Conservation (phyloP, 2,329 filamentous ascomycete species). For the Fusarium sp. region DNA sequence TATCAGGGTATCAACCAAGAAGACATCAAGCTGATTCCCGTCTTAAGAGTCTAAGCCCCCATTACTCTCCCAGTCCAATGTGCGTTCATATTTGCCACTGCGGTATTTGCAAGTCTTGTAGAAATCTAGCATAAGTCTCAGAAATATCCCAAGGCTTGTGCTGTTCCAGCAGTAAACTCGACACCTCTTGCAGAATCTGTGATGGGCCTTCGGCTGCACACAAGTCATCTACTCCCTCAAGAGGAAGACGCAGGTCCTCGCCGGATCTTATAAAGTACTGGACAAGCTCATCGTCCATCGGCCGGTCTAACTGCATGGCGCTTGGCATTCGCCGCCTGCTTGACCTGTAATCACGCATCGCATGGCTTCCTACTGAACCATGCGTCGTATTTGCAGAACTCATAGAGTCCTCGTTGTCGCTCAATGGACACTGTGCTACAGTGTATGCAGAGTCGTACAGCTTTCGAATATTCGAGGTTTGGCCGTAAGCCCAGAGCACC, state of each 20-base stretch:
- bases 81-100: not conserved
- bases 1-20: not conserved
- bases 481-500: not conserved
- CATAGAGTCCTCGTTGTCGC: not conserved
- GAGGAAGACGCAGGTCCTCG: not conserved
- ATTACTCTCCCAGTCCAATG: rapidly evolving
- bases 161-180: not conserved
- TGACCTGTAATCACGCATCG: rapidly evolving
- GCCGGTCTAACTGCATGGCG: not conserved
- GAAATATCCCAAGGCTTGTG: not conserved
- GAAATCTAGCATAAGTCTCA: not conserved
- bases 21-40: not conserved
- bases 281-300: not conserved
- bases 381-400: rapidly evolving
- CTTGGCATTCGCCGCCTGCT: not conserved
- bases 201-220: not conserved
- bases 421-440: not conserved
- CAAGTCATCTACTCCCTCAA: not conserved
- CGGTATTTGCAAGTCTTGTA: not conserved
- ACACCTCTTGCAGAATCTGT: not conserved
- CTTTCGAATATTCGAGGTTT: not conserved
- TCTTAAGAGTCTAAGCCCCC: rapidly evolving
- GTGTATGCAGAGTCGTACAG: not conserved
- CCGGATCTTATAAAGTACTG: not conserved
- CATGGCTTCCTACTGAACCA: not conserved